Conservation (phyloP, 768 basidiomycete genomes). For the Hebeloma cylindrosporum region DNA sequence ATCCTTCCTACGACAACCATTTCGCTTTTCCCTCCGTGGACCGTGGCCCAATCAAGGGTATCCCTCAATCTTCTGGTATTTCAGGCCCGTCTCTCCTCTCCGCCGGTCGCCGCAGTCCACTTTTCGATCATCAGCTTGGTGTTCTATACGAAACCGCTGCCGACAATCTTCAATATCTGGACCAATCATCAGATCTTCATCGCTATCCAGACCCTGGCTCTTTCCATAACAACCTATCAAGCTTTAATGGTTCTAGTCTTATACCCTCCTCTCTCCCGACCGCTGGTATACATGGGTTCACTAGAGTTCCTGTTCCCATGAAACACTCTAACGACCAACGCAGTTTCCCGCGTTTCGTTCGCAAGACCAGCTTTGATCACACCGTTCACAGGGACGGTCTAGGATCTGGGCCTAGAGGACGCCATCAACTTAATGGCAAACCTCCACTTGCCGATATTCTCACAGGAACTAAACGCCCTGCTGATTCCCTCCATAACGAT, state of each 20-base stretch:
- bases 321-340: slow-evolving; percentile 35
- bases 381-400: slow-evolving; percentile 74
- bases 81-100: slow-evolving; percentile 45
- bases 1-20: slow-evolving; percentile 41
- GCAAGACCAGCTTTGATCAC: slow-evolving; percentile 95
- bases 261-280: slow-evolving; percentile 76
- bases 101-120: slow-evolving; percentile 47
- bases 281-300: slow-evolving; percentile 61
- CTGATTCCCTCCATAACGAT: slow-evolving; percentile 78
- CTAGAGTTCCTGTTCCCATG: slow-evolving; percentile 36
- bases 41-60: slow-evolving; percentile 21
- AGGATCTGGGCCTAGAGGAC: slow-evolving; percentile 55
- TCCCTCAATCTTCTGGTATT: slow-evolving; percentile 30
- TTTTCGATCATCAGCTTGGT: slow-evolving; percentile 42
- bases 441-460: slow-evolving; percentile 64
- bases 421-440: slow-evolving; percentile 82
- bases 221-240: too few species aligned
- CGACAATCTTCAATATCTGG: slow-evolving; percentile 22
- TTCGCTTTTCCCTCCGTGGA: slow-evolving; percentile 42
- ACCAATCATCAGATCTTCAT: slow-evolving; percentile 10
- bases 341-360: slow-evolving; percentile 78
- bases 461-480: slow-evolving; percentile 74
- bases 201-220: slow-evolving; percentile 7
- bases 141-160: slow-evolving; percentile 36
- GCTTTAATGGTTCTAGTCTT: too few species aligned